Base-by-base conservation (phyloP, 108 stramenopile genomes). In the Seminavis robusta region DNA sequence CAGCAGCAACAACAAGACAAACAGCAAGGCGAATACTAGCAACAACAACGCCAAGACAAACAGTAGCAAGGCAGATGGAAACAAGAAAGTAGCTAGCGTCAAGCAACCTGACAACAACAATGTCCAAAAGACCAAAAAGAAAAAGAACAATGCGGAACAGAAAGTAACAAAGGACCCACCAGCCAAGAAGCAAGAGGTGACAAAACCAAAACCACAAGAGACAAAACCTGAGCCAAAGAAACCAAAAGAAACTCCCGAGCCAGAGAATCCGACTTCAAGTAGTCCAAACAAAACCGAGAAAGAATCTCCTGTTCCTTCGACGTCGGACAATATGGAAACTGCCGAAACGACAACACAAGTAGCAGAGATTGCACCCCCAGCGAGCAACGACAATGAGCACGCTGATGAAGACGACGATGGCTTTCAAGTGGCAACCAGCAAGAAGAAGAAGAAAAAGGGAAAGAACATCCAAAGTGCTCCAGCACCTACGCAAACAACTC, bases 201-300 rank as follows among this genome's bases (percentile, higher is more conserved):
- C 33, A 48, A 48, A 24, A 28, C 47, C 21, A 48, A 48, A 16
- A 48, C 19, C 24, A 28, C 47, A 28, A 48, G 27, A 23, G 27
- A 5, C n/a, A 3, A 21, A 4, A 5, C 47, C 3, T 48, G n/a
- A 19, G 27, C 8, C 26, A 48, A 48, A 21, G 10, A 5, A 23
- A 26, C 4, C n/a, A n/a, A 28, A 19, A 17, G 11, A 8, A 8
- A 16, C 44, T 19, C 8, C 16, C n/a, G 17, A 45, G 17, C 17
- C 44, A 17, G 11, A 45, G 8, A 17, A 9, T 16, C 8, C 44
- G 13, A 45, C 10, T 8, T 9, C 8, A 45, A 8, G 16, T 9
- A n/a, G 16, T 23, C 29, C 13, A 11, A 32, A 13, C 29, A 9
- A 16, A 13, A 27, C 20, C 30, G 50, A 13, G 10, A 1, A n/a